These are phyloP conservation scores for Silene noctiflora DNA, from an alignment of 179 eudicot species.

Conservation along the genomic window DNA sequence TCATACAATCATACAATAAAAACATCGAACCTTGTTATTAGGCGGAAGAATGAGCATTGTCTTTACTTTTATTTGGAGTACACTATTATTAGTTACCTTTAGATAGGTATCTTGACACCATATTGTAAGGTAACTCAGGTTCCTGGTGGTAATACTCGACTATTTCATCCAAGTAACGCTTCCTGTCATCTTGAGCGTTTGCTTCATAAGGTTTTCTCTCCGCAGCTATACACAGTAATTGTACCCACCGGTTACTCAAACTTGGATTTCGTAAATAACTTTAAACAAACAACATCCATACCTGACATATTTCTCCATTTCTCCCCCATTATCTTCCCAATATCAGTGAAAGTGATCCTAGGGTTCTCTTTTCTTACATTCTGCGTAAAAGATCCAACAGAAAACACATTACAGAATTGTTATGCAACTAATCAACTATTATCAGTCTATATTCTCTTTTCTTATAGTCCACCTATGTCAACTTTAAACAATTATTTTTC, in stretches of 20 bases:
- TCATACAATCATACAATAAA: too few relatives aligned
- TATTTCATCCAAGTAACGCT: slow-evolving; percentile 59
- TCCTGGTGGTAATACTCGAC: slow-evolving; percentile 66
- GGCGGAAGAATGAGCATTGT: too few relatives aligned
- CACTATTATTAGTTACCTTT: slow-evolving; percentile 35
- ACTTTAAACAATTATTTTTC: too few relatives aligned
- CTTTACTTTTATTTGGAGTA: not conserved
- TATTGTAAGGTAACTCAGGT: slow-evolving; percentile 29
- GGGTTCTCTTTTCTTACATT: slow-evolving; percentile 68
- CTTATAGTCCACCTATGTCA: too few relatives aligned
- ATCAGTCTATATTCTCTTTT: too few relatives aligned
- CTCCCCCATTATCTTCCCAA: slow-evolving; percentile 80
- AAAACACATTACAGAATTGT: too few relatives aligned
- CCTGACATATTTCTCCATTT: slow-evolving; percentile 90
- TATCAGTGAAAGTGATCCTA: slow-evolving; percentile 58
- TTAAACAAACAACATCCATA: slow-evolving; percentile 14
- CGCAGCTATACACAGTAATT: slow-evolving; percentile 41
- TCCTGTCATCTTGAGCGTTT: slow-evolving; percentile 67
- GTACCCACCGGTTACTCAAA: too few relatives aligned
- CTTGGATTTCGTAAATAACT: too few relatives aligned
- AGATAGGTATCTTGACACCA: slow-evolving; percentile 62
- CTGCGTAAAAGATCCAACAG: slow-evolving; percentile 35
- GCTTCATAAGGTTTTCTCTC: slow-evolving; percentile 85
- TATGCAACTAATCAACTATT: too few relatives aligned
- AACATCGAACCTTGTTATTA: too few relatives aligned